Evolutionary conservation across 2,329 filamentous ascomycete species (phyloP), one percentile per base, ranked within the genome.

Genomic region (Metarhizium robertsii): DNA sequence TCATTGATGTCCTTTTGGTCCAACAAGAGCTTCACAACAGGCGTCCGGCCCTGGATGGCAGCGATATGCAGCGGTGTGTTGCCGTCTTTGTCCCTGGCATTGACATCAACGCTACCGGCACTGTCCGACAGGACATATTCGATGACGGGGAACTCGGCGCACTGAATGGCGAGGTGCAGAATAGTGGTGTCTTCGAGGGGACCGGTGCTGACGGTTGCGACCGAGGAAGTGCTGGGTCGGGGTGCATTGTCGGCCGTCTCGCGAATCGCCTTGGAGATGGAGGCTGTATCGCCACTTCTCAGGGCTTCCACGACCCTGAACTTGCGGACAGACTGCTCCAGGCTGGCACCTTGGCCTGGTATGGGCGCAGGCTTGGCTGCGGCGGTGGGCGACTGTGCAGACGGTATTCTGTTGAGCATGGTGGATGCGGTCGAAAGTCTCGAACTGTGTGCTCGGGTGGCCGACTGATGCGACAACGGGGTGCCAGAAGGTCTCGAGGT

Each of bases 291-390:
- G 54, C 94, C 94, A 68, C 83, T 94, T 61, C 92, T 84, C 61
- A 99, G 76, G 46, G 92, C 88, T 73, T 97, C 94, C 67, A 97
- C 96, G 50, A 96, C 84, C 61, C 92, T 86, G 71, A 99, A 99
- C 61, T 95, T 92, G 67, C 88, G 85, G 53, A 99, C 90, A 0
- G 92, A 96, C 71, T 96, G 91, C 68, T 99, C 92, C 57, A 99
- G 88, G 29, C 83, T 85, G 40, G 67, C 71, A 30, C 69, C 72
- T 65, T 76, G 80, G 52, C 77, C 75, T 45, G 64, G 63, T 60
- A 65, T 58, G 53, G 63, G 66, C 57, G 68, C 58, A 63, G 68
- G 56, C 63, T 65, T 57, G 50, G 59, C 55, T 30, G 58, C 61
- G 58, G 55, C 50, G 50, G 57, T 30, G 14, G 58, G 46, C 34